Evolutionary conservation across 805 yeast species (phyloP), one percentile per base, ranked within the genome.

Genomic region (Candida ortonii): DNA sequence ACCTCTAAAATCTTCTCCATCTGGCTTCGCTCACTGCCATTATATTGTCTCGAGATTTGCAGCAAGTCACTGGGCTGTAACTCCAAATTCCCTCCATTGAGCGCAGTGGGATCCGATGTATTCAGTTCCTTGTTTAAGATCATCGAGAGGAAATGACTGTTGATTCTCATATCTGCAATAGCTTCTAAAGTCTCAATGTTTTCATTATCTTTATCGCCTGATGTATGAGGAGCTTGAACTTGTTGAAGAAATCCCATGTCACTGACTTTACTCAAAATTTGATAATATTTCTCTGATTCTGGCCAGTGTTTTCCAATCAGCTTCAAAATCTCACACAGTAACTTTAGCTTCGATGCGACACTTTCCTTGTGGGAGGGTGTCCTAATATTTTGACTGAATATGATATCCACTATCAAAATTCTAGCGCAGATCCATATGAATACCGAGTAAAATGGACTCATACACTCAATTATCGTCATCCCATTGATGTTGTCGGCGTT

Each of bases 141-240:
- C 32, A 47, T 49, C n/a, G 59, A 39, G 15, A 58, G 34, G 3
- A 56, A 49, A 38, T 57, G 59, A 11, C 61, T 55, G 15, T 57
- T 58, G 18, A 57, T 48, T 24, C 59, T 47, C 56, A 58, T 56
- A 36, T 58, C 63, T 1, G 62, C 49, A 25, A 65, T 57, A 11
- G 66, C 68, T 32, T 53, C 55, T 9, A 61, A 57, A 4, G 65
- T 65, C 29, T 59, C 64, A 34, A 58, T 56, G 33, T 57, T 44
- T 12, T 55, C 55, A 27, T 50, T 55, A n/a, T 49, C 50, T 14
- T 49, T 55, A 8, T 45, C 53, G 28, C 30, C 48, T 26, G 49
- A 53, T 39, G 26, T 25, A 7, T 14, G 29, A 22, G 33, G 22
- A 28, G 50, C 52, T 39, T 27, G 27, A 13, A 10, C 30, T 12